Evolutionary conservation across 768 basidiomycete species (phyloP).

Genomic region (Macrolepiota dolichaula): DNA sequence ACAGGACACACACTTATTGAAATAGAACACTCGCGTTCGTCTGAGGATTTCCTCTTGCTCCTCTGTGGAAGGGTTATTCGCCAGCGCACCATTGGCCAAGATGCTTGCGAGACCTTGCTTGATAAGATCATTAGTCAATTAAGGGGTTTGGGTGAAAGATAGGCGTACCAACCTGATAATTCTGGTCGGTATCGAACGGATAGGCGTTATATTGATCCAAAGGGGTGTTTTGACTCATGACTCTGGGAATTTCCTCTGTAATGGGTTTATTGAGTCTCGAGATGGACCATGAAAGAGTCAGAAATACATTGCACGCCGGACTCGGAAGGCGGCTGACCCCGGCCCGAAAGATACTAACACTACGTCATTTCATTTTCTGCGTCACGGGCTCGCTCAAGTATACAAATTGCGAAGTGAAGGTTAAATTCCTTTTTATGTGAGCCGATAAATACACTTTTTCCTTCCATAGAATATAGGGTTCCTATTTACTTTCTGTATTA

Average conservation of each 20-base stretch:
- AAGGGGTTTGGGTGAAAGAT: background rate
- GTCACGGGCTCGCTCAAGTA: too few relatives aligned
- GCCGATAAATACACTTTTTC: too few relatives aligned
- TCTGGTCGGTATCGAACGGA: conserved; percentile 54
- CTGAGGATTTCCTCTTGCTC: conserved; percentile 46
- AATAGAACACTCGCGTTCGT: conserved; percentile 66
- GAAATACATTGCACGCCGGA: background rate
- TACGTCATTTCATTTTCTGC: too few relatives aligned
- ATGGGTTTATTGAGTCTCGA: background rate
- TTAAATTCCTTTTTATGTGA: too few relatives aligned
- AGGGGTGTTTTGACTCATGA: background rate
- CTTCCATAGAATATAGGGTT: too few relatives aligned
- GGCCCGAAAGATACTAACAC: too few relatives aligned
- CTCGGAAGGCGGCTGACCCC: too few relatives aligned
- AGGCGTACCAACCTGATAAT: conserved; percentile 48
- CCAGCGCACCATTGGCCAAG: conserved; percentile 36
- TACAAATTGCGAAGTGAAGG: too few relatives aligned
- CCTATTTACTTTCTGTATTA: too few relatives aligned
- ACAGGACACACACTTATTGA: conserved; percentile 54
- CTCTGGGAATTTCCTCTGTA: background rate
- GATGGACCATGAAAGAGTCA: background rate
- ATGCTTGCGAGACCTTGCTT: conserved; percentile 70
- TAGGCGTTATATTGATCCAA: conserved; percentile 35
- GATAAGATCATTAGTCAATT: conserved; percentile 6
- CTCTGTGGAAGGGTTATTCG: conserved; percentile 29